A percentile compares a stretch with the other conserved stretches of the same genome.
phyloP scores from a whole-genome alignment of 2,329 filamentous ascomycete species.

The Tolypocladium album region DNA sequence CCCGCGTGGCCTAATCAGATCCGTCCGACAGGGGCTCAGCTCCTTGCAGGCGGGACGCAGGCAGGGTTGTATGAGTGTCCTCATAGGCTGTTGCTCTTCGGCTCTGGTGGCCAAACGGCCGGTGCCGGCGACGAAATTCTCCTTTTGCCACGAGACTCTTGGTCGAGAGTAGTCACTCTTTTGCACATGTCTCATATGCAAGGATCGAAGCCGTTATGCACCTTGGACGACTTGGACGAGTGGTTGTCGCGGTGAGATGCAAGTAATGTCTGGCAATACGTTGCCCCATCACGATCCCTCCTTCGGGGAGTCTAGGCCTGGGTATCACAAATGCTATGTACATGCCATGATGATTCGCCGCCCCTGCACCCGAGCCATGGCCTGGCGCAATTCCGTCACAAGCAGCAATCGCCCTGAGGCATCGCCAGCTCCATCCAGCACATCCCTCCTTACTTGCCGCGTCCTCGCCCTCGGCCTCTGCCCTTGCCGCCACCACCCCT shows the following conservation, averaged over 20 bases:
- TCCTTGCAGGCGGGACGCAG: background rate
- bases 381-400: background rate
- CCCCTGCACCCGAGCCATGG: background rate
- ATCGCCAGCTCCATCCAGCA: background rate
- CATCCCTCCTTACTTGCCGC: conserved; percentile 10
- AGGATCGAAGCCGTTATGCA: background rate
- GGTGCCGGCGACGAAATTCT: background rate
- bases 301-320: background rate
- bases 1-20: background rate
- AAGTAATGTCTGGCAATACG: background rate
- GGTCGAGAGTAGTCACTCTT: background rate
- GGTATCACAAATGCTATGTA: conserved; percentile 2
- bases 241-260: background rate
- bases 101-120: background rate
- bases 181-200: background rate
- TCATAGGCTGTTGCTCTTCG: background rate
- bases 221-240: background rate
- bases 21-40: background rate
- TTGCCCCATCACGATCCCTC: background rate
- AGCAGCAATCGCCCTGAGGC: background rate
- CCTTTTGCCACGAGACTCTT: background rate
- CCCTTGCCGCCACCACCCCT: conserved; percentile 4
- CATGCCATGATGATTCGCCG: conserved; percentile 2
- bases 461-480: conserved; percentile 14
- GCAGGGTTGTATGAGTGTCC: background rate